phyloP scores from a whole-genome alignment of 495 filamentous ascomycete species.

The Penicillium subrubescens region DNA sequence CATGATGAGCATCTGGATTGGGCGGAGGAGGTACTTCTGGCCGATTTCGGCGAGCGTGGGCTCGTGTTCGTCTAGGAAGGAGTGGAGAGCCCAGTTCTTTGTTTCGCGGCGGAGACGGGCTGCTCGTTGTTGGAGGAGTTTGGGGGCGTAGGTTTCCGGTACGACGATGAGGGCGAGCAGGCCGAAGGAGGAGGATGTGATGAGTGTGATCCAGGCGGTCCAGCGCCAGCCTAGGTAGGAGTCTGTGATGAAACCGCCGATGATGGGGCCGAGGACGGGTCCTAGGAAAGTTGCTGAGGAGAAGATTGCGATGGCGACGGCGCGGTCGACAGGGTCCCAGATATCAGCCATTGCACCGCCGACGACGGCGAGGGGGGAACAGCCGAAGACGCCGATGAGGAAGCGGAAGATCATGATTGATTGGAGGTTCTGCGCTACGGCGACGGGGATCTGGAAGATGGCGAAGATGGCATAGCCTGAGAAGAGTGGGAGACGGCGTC shows the following conservation, averaged over 20 bases:
- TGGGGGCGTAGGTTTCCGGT: constrained; percentile 62
- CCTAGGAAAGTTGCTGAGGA: constrained; percentile 57
- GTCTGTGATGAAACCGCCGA: constrained; percentile 59
- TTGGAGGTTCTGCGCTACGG: constrained; percentile 58
- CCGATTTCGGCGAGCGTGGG: constrained; percentile 49
- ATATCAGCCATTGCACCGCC: constrained; percentile 64
- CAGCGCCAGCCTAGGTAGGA: constrained; percentile 63
- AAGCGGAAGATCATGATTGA: constrained; percentile 65
- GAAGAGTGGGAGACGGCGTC: constrained; percentile 58
- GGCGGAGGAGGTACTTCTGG: constrained; percentile 58
- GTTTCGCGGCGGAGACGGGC: constrained; percentile 58
- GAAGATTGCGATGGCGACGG: constrained; percentile 61
- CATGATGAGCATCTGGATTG: constrained; percentile 58
- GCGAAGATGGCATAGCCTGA: constrained; percentile 56
- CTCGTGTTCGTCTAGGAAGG: constrained; percentile 58
- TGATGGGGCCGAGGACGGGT: constrained; percentile 50
- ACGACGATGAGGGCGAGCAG: constrained; percentile 51
- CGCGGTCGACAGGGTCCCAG: constrained; percentile 61
- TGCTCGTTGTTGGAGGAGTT: constrained; percentile 59
- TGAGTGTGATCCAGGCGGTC: constrained; percentile 65
- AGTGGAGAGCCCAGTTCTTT: constrained; percentile 62
- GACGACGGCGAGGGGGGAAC: constrained; percentile 62
- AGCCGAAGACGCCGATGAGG: constrained; percentile 63
- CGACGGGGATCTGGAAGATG: constrained; percentile 65
- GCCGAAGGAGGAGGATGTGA: constrained; percentile 54